Conservation (phyloP, 805 yeast species). For the Yamadazyma phyllophila region DNA sequence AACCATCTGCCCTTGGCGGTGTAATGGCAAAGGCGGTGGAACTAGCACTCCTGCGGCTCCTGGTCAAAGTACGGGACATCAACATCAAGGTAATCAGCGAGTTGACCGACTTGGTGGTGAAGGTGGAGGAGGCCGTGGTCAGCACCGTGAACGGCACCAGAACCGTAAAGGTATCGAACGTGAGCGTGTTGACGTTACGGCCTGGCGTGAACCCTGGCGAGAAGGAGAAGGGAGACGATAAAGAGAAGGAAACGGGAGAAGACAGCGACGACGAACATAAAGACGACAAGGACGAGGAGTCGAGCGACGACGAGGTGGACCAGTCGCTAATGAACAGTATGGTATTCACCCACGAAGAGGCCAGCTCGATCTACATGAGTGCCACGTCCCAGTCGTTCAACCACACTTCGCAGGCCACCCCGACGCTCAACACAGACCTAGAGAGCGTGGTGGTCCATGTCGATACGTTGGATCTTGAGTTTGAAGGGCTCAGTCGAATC, state of each 20-base stretch:
- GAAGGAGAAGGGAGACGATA: slow-evolving; percentile 3
- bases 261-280: slow-evolving; percentile 11
- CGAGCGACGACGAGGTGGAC: slow-evolving; percentile 14
- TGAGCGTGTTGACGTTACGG: slow-evolving; percentile 38
- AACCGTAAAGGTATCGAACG: slow-evolving; percentile 36
- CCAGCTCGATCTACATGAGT: slow-evolving; percentile 76
- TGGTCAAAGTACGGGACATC: slow-evolving; percentile 47
- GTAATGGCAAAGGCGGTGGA: slow-evolving; percentile 67
- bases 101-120: slow-evolving; percentile 30
- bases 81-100: slow-evolving; percentile 51
- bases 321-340: slow-evolving; percentile 53
- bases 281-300: slow-evolving; percentile 13
- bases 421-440: slow-evolving; percentile 9
- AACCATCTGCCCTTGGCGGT: slow-evolving; percentile 39
- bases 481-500: slow-evolving; percentile 45
- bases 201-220: slow-evolving; percentile 39
- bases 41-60: slow-evolving; percentile 61
- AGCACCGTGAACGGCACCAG: slow-evolving; percentile 48
- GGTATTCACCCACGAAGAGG: slow-evolving; percentile 65
- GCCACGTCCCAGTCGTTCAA: slow-evolving; percentile 58
- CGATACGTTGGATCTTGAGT: slow-evolving; percentile 40
- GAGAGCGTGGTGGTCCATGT: slow-evolving; percentile 20
- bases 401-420: slow-evolving; percentile 1
- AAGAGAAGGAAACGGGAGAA: slow-evolving; percentile 2
- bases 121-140: slow-evolving; percentile 30